phyloP scores from a whole-genome alignment of 73 alveolate species.

The Paramecium sexaurelia region DNA sequence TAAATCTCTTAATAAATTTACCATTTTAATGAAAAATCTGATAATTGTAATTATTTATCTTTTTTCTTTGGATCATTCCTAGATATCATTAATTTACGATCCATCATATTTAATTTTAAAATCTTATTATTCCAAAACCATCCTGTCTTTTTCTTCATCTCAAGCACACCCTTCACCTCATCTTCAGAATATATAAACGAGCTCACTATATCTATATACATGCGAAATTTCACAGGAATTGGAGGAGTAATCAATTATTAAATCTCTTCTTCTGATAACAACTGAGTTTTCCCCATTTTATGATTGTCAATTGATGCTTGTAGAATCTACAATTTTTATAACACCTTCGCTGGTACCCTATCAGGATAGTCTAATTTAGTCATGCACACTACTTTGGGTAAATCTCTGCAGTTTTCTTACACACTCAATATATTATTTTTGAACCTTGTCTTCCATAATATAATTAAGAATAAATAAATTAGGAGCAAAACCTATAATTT shows the following conservation, averaged over 20 bases:
- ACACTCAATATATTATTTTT: background rate
- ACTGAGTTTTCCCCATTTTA: background rate
- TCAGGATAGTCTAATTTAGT: slow-evolving; percentile 27
- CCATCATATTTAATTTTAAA: background rate
- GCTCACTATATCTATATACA: slow-evolving; percentile 20
- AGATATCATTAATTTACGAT: background rate
- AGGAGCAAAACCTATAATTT: too few relatives aligned
- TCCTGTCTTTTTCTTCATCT: slow-evolving; percentile 28
- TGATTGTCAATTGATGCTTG: background rate
- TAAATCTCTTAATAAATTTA: background rate
- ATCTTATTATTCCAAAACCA: slow-evolving; percentile 45
- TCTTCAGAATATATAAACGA: slow-evolving; percentile 9
- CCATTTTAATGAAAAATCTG: slow-evolving; percentile 39
- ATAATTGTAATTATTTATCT: background rate
- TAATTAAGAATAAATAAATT: background rate
- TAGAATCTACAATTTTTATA: background rate
- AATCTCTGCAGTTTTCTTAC: background rate
- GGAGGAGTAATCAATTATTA: background rate
- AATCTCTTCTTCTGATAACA: background rate
- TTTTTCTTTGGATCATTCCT: background rate
- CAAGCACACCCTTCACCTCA: background rate
- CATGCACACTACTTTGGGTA: background rate
- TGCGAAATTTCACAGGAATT: background rate
- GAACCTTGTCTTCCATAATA: slow-evolving; percentile 23
- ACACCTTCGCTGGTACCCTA: slow-evolving; percentile 33